phyloP scores from a whole-genome alignment of 805 yeast species.

The Nakazawaea sp. region DNA sequence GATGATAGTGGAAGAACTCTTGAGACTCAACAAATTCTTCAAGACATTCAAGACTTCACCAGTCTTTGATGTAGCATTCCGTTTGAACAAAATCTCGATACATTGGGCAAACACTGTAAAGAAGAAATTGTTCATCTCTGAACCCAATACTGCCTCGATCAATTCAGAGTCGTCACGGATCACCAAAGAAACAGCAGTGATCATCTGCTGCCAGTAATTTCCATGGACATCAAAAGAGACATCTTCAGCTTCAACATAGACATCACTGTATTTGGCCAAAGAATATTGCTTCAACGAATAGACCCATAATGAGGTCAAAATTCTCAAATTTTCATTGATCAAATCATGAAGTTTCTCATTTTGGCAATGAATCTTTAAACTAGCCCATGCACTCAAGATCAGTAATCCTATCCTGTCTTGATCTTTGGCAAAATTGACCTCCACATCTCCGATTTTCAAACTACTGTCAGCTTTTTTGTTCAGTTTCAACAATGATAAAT shows the following conservation, averaged over 20 bases:
- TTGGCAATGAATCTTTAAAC: slow-evolving; percentile 31
- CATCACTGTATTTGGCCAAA: slow-evolving; percentile 46
- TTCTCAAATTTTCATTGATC: slow-evolving; percentile 47
- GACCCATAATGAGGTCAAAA: slow-evolving; percentile 76
- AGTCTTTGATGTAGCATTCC: slow-evolving; percentile 17
- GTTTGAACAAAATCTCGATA: slow-evolving; percentile 59
- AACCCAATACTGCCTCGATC: slow-evolving; percentile 42
- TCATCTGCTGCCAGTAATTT: slow-evolving; percentile 68
- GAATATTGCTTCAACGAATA: slow-evolving; percentile 70
- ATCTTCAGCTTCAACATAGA: slow-evolving; percentile 30
- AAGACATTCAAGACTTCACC: slow-evolving; percentile 43
- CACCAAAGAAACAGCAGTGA: slow-evolving; percentile 66
- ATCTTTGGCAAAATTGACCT: slow-evolving; percentile 34
- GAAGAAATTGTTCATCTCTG: slow-evolving; percentile 59
- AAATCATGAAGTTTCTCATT: slow-evolving; percentile 41
- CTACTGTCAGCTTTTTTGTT: slow-evolving; percentile 25
- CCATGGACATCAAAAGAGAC: slow-evolving; percentile 41
- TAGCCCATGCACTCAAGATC: slow-evolving; percentile 70
- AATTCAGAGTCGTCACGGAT: slow-evolving; percentile 42
- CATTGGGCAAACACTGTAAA: slow-evolving; percentile 81
- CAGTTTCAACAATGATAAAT: slow-evolving; percentile 27
- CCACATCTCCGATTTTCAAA: slow-evolving; percentile 51
- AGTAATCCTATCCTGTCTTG: slow-evolving; percentile 52
- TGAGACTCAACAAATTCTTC: slow-evolving; percentile 46
- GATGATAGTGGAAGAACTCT: slow-evolving; percentile 49